Base-by-base conservation (phyloP, 805 yeast genomes). In the Candida sakaeoensis region DNA sequence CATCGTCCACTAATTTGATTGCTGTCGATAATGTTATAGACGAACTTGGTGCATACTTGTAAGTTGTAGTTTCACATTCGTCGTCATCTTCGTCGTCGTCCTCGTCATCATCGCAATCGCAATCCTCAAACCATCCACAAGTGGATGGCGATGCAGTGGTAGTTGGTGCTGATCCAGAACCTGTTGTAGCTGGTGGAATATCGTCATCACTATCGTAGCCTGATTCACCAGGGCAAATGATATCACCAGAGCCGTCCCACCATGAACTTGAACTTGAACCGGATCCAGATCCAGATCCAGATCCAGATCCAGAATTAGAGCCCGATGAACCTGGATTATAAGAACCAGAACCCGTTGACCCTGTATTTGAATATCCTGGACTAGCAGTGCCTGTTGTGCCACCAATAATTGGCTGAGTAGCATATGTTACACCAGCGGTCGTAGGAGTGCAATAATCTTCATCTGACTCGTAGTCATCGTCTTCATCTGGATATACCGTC, bases 361-460 rank as follows among this genome's bases (percentile, higher is more conserved):
- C 40, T 16, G 50, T 37, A 13, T 24, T 33, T n/a, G n/a, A n/a
- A n/a, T n/a, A n/a, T n/a, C n/a, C n/a, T n/a, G n/a, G n/a, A 19
- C 44, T 37, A n/a, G 52, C 40, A 10, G 41, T 17, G 13, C 39
- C 45, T 19, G 51, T 35, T 9, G 39, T 40, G 19, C 41, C 21
- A 22, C 37, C 28, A 33, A 22, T 32, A 13, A 26, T 47, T 16
- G 37, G 24, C 18, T 24, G 30, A 9, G 36, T 28, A 16, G 30
- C 36, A 16, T 44, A 42, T 9, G 38, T 27, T 35, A 35, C 28
- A n/a, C 32, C 18, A 24, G 42, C 34, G 5, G 42, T 30, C 9
- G 49, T 48, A 15, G 43, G 47, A 18, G 45, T 48, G 26, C 37
- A 51, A 26, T 45, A 48, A 14, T 50, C 50, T 17, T 43, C 33